Evolutionary conservation across 768 basidiomycete species (phyloP), one percentile per base, ranked within the genome.

Genomic region (Serendipita indica): DNA sequence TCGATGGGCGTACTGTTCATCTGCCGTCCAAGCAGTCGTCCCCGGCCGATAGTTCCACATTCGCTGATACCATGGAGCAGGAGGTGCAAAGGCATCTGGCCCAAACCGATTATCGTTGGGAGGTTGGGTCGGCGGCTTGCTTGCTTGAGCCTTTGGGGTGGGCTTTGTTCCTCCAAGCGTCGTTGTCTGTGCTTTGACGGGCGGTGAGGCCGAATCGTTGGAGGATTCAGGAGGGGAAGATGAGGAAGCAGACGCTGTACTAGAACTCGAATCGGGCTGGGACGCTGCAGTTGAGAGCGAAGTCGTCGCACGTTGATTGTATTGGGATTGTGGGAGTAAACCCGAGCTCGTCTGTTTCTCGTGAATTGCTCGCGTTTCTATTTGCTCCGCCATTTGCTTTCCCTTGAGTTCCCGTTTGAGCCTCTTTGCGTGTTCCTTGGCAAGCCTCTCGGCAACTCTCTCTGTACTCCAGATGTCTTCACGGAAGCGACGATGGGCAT

Each of bases 401-500:
- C 41, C 41, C n/a, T 54, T 54, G 20, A 54, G 20, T 16, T 32
- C 20, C 22, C 30, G 49, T 1, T 54, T 54, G 1, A 27, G 49
- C 30, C 20, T n/a, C 30, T 54, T 25, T 6, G 49, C 49, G 7
- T 54, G 49, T 6, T 54, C 20, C 49, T 54, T 54, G 5, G 49
- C 49, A n/a, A 54, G 3, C 1, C 30, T 54, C 49, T 54, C 20
- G 7, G 49, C 49, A 7, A 54, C 49, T 18, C 30, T 18, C 22
- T 54, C 49, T n/a, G 49, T 28, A 25, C 22, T 54, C 49, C 49
- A 54, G 10, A 54, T 16, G 10, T 54, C 49, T 30, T 54, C 49
- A 22, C 49, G 20, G 20, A 30, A 18, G 7, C 30, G 20, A 3
- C 49, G 49, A 27, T 54, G 49, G 30, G 30, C 49, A 32, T 54